A percentile compares a stretch with the other conserved stretches of the same genome.
phyloP scores from a whole-genome alignment of 2,329 filamentous ascomycete genomes.

The Cladophialophora psammophila region DNA sequence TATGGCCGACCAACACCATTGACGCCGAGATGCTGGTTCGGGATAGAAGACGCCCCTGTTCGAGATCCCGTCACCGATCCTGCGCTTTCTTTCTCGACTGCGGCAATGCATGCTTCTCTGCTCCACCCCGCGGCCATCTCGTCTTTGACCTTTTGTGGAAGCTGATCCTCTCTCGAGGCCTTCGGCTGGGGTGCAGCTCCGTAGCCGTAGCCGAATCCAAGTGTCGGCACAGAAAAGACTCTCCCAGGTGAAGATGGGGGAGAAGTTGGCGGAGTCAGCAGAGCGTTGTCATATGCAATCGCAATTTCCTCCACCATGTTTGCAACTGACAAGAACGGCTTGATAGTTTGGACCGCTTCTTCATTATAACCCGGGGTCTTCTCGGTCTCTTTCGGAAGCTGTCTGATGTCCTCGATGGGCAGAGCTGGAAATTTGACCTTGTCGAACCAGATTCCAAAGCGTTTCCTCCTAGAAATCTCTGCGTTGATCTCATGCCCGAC shows the following conservation, averaged over 20 bases:
- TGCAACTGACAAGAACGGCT: conserved; percentile 77
- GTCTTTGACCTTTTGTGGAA: conserved; percentile 73
- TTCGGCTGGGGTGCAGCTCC: conserved; percentile 45
- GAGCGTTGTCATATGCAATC: conserved; percentile 69
- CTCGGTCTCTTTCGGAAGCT: conserved; percentile 48
- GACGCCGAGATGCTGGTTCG: conserved; percentile 40
- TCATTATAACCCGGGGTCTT: conserved; percentile 56
- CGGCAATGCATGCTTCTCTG: conserved; percentile 73
- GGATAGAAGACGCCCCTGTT: conserved; percentile 55
- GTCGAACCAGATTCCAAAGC: conserved; percentile 79
- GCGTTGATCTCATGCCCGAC: conserved; percentile 75
- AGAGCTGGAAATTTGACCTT: conserved; percentile 74
- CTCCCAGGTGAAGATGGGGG: conserved; percentile 74
- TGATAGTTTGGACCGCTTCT: conserved; percentile 67
- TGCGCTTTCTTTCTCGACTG: conserved; percentile 70
- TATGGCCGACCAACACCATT: conserved; percentile 32
- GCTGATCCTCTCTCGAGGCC: conserved; percentile 56
- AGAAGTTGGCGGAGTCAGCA: conserved; percentile 71
- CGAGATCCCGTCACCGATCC: conserved; percentile 79
- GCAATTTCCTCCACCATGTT: conserved; percentile 78
- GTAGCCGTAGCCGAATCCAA: conserved; percentile 59
- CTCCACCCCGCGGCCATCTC: conserved; percentile 83
- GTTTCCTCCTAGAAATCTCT: conserved; percentile 77
- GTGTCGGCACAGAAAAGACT: conserved; percentile 67
- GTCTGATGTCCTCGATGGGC: conserved; percentile 67